Conservation (phyloP, 805 yeast genomes). For the Danielia oregonensis region DNA sequence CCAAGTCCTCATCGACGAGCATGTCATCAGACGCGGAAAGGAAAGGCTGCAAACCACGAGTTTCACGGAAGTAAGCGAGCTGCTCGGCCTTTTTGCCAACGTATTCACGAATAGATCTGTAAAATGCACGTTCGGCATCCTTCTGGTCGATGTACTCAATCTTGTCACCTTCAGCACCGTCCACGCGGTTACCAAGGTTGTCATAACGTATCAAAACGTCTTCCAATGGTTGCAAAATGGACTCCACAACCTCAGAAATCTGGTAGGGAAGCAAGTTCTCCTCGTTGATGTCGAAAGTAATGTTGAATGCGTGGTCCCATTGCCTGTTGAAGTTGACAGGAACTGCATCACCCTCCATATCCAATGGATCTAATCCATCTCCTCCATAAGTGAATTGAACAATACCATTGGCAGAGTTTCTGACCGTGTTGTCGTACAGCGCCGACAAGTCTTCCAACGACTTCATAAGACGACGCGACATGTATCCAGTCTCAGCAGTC, state of each 20-base stretch:
- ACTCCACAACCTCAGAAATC: slow-evolving; percentile 52
- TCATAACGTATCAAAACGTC: slow-evolving; percentile 60
- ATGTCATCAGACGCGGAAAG: slow-evolving; percentile 37
- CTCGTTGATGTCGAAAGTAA: slow-evolving; percentile 58
- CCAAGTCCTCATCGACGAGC: slow-evolving; percentile 27
- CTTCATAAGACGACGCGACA: slow-evolving; percentile 97
- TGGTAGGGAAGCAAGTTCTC: slow-evolving; percentile 67
- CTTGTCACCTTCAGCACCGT: slow-evolving; percentile 41
- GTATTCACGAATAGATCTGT: slow-evolving; percentile 68
- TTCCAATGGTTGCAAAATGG: slow-evolving; percentile 60
- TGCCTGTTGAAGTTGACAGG: slow-evolving; percentile 93
- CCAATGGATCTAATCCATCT: slow-evolving; percentile 96
- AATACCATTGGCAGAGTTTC: slow-evolving; percentile 93
- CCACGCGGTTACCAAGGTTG: slow-evolving; percentile 58
- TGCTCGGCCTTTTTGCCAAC: slow-evolving; percentile 51
- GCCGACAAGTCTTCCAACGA: slow-evolving; percentile 94
- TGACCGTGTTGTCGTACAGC: slow-evolving; percentile 88
- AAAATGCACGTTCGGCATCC: slow-evolving; percentile 86
- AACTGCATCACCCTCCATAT: slow-evolving; percentile 98
- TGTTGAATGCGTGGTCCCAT: slow-evolving; percentile 86
- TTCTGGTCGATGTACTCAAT: slow-evolving; percentile 73
- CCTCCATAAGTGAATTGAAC: slow-evolving; percentile 99
- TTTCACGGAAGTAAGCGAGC: slow-evolving; percentile 55
- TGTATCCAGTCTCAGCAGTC: slow-evolving; percentile 98
- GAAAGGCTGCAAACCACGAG: slow-evolving; percentile 47